These are phyloP conservation scores for Neurospora sp. DNA, from an alignment of 495 filamentous ascomycete species.

Conservation along the genomic window DNA sequence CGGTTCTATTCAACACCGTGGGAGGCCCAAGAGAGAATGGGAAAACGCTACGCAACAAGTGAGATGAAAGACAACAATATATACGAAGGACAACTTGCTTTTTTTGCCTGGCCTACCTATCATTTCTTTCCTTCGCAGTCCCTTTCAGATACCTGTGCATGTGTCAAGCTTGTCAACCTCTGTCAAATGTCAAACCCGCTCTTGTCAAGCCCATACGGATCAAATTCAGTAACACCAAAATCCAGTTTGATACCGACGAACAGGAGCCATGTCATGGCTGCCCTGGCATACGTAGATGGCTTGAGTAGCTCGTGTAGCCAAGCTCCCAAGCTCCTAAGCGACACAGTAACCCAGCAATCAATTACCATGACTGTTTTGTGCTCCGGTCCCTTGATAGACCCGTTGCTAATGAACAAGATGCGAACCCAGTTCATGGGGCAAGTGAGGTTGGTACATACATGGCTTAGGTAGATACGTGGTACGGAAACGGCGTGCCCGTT, in stretches of 20 bases:
- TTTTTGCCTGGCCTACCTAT: too few species aligned
- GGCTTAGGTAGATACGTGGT: not conserved
- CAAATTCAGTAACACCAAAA: not conserved
- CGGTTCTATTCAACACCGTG: too few species aligned
- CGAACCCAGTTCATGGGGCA: not conserved
- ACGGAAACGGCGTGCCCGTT: not conserved
- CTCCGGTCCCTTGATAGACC: not conserved
- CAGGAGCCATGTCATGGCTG: not conserved
- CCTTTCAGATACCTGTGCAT: not conserved
- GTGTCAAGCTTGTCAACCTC: not conserved
- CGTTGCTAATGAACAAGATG: not conserved
- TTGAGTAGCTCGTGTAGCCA: not conserved
- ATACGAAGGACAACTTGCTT: too few species aligned
- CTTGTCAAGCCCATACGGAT: not conserved
- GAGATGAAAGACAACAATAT: too few species aligned
- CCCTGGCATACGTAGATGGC: not conserved
- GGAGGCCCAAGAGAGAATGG: too few species aligned
- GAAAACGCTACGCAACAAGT: too few species aligned
- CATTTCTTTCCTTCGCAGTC: too few species aligned
- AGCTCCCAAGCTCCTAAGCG: too few species aligned
- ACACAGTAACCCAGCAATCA: too few species aligned
- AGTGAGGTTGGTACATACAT: not conserved
- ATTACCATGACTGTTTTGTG: not conserved
- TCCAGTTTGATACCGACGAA: not conserved
- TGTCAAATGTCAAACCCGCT: not conserved